Conservation (phyloP, 768 basidiomycete genomes). For the Saitozyma podzolica region DNA sequence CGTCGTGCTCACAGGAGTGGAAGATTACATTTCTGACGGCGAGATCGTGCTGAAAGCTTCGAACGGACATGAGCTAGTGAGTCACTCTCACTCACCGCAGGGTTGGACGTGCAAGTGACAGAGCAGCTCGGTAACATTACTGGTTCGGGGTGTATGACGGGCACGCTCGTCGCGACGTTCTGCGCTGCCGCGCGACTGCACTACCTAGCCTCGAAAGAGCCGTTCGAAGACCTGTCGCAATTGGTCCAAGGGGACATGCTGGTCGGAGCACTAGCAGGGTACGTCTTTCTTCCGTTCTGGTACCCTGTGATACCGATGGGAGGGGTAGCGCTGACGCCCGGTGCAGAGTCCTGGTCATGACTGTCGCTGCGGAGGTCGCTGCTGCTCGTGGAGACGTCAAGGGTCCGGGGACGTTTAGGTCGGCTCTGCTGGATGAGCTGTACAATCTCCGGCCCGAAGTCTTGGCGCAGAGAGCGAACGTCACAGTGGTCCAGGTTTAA, state of each 20-base stretch:
- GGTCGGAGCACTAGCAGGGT: conserved; percentile 74
- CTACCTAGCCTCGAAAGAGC: conserved; percentile 44
- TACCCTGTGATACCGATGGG: neutral
- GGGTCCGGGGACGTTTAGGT: conserved; percentile 67
- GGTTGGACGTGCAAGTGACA: neutral
- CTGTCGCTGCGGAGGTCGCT: conserved; percentile 65
- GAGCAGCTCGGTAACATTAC: conserved; percentile 73
- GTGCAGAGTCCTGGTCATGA: conserved; percentile 62
- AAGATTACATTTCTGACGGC: conserved; percentile 85
- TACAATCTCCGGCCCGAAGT: conserved; percentile 54
- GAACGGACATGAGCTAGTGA: conserved; percentile 66
- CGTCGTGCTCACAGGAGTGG: conserved; percentile 73
- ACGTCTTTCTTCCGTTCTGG: conserved; percentile 29
- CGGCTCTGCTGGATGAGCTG: conserved; percentile 65
- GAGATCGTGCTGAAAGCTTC: conserved; percentile 63
- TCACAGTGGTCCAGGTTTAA: too few relatives aligned
- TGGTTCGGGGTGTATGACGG: conserved; percentile 78
- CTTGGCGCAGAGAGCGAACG: conserved; percentile 41
- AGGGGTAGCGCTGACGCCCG: conserved; percentile 13
- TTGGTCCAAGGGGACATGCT: conserved; percentile 78
- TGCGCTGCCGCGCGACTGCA: conserved; percentile 67
- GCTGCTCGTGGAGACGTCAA: conserved; percentile 58
- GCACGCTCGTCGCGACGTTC: conserved; percentile 70
- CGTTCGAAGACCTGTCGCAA: conserved; percentile 43
- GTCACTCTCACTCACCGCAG: conserved; percentile 6